Percentiles rank a stretch among this genome's conserved stretches.
Evolutionary conservation across 108 stramenopile genomes (phyloP).

Genomic region (Epithemia pelagica): DNA sequence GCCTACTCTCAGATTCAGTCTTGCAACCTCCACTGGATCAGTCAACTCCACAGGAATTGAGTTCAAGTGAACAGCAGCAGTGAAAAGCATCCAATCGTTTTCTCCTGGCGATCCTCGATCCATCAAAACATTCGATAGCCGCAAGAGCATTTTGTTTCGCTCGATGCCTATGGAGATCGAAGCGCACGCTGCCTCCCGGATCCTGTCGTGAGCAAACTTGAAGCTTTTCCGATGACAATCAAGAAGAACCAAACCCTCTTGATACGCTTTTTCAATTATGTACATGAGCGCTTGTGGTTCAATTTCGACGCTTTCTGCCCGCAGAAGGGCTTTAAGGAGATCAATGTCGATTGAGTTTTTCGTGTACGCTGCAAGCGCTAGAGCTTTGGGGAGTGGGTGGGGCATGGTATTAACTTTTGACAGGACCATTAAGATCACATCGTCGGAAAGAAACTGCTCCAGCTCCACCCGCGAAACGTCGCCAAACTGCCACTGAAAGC

Average conservation of each 20-base stretch:
- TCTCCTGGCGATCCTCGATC: neutral
- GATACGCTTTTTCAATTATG: neutral
- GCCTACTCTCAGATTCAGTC: neutral
- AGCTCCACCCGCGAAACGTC: conserved; percentile 10
- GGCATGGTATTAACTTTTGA: conserved; percentile 12
- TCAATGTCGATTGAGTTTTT: neutral
- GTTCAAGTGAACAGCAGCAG: conserved; percentile 21
- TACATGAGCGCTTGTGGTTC: neutral
- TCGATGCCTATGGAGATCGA: neutral
- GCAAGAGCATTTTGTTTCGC: neutral
- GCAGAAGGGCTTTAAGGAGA: neutral
- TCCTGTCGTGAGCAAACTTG: conserved; percentile 19
- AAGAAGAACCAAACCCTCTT: neutral
- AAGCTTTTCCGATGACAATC: neutral
- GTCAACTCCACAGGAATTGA: conserved; percentile 7
- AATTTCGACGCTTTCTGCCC: neutral
- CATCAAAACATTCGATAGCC: neutral
- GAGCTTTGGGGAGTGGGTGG: conserved; percentile 5
- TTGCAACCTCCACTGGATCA: conserved; percentile 5
- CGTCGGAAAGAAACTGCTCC: conserved; percentile 14
- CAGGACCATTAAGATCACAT: conserved; percentile 26
- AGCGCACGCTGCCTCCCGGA: conserved; percentile 12
- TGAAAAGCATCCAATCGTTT: conserved; percentile 29
- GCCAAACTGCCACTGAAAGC: conserved; percentile 23
- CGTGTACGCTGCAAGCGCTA: conserved; percentile 22